Base-by-base conservation (phyloP, 2,329 filamentous ascomycete species). In the Microcyclospora tardicrescens region DNA sequence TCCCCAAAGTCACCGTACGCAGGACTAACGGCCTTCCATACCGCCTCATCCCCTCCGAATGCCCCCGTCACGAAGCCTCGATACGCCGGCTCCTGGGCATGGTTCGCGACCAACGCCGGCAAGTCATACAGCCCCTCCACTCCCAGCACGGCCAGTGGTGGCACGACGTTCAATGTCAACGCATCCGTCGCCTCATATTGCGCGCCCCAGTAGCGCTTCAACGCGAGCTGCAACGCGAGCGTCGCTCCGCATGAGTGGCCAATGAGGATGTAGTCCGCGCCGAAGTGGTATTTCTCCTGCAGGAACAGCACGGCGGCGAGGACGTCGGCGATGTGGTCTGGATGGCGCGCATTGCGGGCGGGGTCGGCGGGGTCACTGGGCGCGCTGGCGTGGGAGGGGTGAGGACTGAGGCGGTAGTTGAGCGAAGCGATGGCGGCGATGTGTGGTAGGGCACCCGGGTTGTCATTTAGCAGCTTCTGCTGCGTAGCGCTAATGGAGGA, bases 81-180 rank as follows among this genome's bases (percentile, higher is more conserved):
- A 54, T 84, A 85, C 28, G 69, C 63, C 6, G 68, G 63, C 34
- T 63, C 57, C 67, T 61, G 3, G 47, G 38, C 43, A 32, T 71
- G 66, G 34, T 66, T 62, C 8, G 42, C 34, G 1, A 71, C 56
- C 14, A 84, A 58, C 0, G 66, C 67, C 6, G 65, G 64, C 9
- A 85, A 57, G 51, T 81, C 73, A 57, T 83, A 84, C 15, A 85
- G 73, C 1, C 81, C 80, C 39, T 72, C 72, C 14, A 81, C 59
- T 28, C 76, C 71, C 4, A 82, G 54, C n/a, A 82, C 59, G 3
- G 68, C 72, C 2, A 61, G 51, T 0, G 75, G 75, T 5, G 48
- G 48, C 9, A 49, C 42, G n/a, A 55, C 49, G 16, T 53, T 52
- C 24, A 49, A 34, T 30, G 47, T 47, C 24, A 51, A 41, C 12